Conservation (phyloP, 306 rosid species). For the Cucumis cinereus region DNA sequence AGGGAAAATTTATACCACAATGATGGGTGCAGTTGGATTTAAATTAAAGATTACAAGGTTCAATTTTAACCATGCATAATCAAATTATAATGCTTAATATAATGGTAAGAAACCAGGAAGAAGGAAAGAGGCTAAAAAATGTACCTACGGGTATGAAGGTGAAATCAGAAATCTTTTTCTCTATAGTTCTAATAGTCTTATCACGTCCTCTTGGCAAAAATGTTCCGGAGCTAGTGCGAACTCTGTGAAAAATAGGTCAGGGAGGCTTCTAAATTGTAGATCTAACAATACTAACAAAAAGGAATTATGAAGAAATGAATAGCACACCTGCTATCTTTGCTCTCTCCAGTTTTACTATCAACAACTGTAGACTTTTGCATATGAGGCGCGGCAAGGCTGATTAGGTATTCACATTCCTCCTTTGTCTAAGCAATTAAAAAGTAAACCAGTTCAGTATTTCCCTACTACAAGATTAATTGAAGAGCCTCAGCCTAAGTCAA, state of each 20-base stretch:
- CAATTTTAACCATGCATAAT: not conserved
- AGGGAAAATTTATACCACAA: not conserved
- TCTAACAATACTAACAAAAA: slow-evolving; percentile 5
- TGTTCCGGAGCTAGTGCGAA: slow-evolving; percentile 94
- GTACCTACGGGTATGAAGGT: slow-evolving; percentile 77
- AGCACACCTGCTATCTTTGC: slow-evolving; percentile 87
- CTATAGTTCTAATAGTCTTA: slow-evolving; percentile 63
- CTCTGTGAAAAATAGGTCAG: slow-evolving; percentile 26
- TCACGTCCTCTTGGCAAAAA: slow-evolving; percentile 87
- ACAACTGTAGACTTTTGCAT: slow-evolving; percentile 90
- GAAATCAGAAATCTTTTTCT: slow-evolving; percentile 77
- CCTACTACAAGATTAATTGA: not conserved
- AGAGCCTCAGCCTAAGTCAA: not conserved
- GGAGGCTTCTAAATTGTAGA: slow-evolving; percentile 10
- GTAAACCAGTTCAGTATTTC: slow-evolving; percentile 6
- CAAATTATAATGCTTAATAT: not conserved
- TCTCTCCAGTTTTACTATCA: slow-evolving; percentile 85
- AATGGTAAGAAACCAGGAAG: slow-evolving; percentile 5
- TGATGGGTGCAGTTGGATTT: not conserved
- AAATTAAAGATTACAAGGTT: not conserved
- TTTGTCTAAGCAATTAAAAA: slow-evolving; percentile 44
- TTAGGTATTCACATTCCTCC: slow-evolving; percentile 78
- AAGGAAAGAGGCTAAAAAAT: slow-evolving; percentile 15
- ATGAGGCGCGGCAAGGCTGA: slow-evolving; percentile 59
- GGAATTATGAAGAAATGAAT: slow-evolving; percentile 2